These are phyloP conservation scores for Nakazawaea pomicola DNA, from an alignment of 805 yeast genomes.

Conservation along the genomic window DNA sequence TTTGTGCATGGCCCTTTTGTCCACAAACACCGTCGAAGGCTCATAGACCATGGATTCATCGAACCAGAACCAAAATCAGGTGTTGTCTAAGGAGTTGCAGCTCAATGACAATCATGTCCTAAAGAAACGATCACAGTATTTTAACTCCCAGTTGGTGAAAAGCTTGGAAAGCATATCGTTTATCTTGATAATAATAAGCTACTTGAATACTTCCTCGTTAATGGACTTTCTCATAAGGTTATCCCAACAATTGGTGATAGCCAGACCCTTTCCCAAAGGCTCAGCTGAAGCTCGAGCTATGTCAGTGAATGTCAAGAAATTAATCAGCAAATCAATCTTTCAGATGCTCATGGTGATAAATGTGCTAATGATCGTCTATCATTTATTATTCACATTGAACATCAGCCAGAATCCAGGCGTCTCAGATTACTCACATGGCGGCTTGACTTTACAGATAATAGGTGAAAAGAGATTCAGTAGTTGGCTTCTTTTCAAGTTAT, in stretches of 20 bases:
- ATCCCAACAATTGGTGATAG: slow-evolving; percentile 31
- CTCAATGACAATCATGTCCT: slow-evolving; percentile 34
- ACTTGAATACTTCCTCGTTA: slow-evolving; percentile 37
- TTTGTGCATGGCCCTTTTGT: too few species aligned
- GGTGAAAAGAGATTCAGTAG: slow-evolving; percentile 34
- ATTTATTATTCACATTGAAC: slow-evolving; percentile 29
- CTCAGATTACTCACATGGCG: slow-evolving; percentile 29
- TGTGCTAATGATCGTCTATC: slow-evolving; percentile 24
- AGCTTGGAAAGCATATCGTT: slow-evolving; percentile 31
- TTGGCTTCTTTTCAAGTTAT: slow-evolving; percentile 22
- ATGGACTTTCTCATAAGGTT: slow-evolving; percentile 28
- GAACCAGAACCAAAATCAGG: slow-evolving; percentile 18
- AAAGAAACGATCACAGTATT: slow-evolving; percentile 37
- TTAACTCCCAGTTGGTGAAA: slow-evolving; percentile 30
- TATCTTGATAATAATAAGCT: slow-evolving; percentile 31
- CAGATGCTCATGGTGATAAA: slow-evolving; percentile 21
- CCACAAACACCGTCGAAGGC: too few species aligned
- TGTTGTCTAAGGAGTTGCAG: slow-evolving; percentile 28
- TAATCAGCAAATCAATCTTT: slow-evolving; percentile 27
- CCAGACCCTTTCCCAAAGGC: slow-evolving; percentile 37
- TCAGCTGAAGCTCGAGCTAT: slow-evolving; percentile 19
- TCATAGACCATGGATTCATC: slow-evolving; percentile 25
- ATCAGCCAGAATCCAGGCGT: slow-evolving; percentile 17
- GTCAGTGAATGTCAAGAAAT: slow-evolving; percentile 18
- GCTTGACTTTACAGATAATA: slow-evolving; percentile 36